A percentile compares a stretch with the other conserved stretches of the same genome.
These are phyloP conservation scores for Neoboletus magnificus DNA, from an alignment of 768 basidiomycete species.

Conservation along the genomic window DNA sequence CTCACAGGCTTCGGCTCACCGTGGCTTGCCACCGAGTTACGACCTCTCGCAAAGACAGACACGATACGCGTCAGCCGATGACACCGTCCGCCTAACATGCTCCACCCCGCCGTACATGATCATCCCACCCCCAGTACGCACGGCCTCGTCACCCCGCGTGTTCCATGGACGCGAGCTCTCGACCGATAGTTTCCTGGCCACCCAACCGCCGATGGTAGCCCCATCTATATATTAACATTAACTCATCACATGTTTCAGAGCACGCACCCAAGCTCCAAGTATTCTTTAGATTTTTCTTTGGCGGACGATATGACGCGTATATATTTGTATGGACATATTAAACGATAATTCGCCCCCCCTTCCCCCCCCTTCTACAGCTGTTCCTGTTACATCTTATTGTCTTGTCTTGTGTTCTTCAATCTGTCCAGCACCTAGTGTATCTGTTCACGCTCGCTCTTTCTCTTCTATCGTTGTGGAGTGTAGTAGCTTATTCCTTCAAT, in stretches of 20 bases:
- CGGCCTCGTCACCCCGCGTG: conserved; percentile 19
- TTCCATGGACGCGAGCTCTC: conserved; percentile 26
- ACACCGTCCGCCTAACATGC: conserved; percentile 11
- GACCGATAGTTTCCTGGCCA: conserved; percentile 23
- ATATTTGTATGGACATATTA: conserved; percentile 7
- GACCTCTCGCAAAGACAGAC: conserved; percentile 10
- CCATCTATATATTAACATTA: conserved; percentile 18
- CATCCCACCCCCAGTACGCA: conserved; percentile 38
- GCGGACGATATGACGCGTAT: conserved; percentile 7
- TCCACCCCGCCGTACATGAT: conserved; percentile 31
- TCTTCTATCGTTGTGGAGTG: background rate
- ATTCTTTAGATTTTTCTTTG: background rate
- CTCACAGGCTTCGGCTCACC: conserved; percentile 8
- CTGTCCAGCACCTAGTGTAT: background rate
- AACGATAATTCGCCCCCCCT: conserved; percentile 7
- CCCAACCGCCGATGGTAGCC: conserved; percentile 25
- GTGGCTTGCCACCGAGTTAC: conserved; percentile 16
- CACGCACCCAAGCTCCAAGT: conserved; percentile 1
- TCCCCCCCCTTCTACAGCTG: background rate
- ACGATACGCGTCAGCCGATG: conserved; percentile 25
- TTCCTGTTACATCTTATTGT: background rate
- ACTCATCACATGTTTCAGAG: conserved; percentile 4
- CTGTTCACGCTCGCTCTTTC: background rate
- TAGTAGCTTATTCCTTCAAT: background rate
- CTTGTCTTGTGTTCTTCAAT: background rate